Base-by-base conservation (phyloP, 257 asterid species). In the Voacanga thouarsii region DNA sequence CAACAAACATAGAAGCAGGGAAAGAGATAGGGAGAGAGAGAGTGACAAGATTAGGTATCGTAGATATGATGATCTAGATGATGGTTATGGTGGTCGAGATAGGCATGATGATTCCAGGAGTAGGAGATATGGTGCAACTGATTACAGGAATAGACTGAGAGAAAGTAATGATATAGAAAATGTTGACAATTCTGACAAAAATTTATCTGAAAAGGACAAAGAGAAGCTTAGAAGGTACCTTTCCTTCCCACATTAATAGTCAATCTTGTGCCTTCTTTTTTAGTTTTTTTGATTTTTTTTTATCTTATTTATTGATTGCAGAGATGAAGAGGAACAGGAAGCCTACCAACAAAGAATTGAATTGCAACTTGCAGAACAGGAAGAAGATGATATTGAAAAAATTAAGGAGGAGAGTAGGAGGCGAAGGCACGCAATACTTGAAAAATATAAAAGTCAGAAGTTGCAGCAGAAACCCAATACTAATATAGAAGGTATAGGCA, bases 391-490 rank as follows among this genome's bases (percentile, higher is more conserved):
- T 77, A 86, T 90, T 55, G 92, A 93, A 85, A 91, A 84, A 88
- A 89, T 96, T 76, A 95, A 91, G 88, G 97, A 91, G 87, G 99
- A 96, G 86, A 90, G 98, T 81, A 88, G 97, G 90, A 90, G 96
- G 87, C 89, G 93, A 72, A 86, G 84, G 77, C 96, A 90, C 85
- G 99, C 96, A 64, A 93, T 96, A 78, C 93, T 96, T 71, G 97
- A 93, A 81, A 96, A 92, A 86, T 87, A 96, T 87, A 90, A 86
- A 83, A 84, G 81, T 80, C 78, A 87, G 82, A 84, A 80, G 60
- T 66, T 69, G 16, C 94, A 82, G 50, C 83, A 82, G 79, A 82
- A 81, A 63, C 74, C 39, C 71, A 86, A 81, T 70, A 78, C 76
- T 21, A 80, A 74, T 30, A 68, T 83, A 4, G 92, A 88, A 77